These are phyloP conservation scores for Clarireedia paspali DNA, from an alignment of 2,329 filamentous ascomycete species.

Conservation along the genomic window DNA sequence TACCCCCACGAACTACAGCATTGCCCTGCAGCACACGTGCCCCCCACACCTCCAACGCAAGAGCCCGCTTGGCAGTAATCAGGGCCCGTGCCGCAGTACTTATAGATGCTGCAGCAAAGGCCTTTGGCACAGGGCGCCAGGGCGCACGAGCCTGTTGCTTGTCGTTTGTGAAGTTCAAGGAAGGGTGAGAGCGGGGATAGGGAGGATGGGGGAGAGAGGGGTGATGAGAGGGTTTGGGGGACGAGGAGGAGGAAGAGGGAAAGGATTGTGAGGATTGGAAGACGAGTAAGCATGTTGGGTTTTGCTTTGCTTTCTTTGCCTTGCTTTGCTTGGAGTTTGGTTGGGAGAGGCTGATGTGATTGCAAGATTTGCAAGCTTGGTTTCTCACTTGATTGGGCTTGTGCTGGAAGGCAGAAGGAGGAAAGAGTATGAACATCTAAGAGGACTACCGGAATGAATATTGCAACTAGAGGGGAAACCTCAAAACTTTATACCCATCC, in stretches of 20 bases:
- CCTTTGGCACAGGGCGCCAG: neutral
- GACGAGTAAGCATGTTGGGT: neutral
- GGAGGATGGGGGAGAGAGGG: neutral
- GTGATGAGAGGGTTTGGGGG: neutral
- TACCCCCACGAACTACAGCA: constrained; percentile 14
- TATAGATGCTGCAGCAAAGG: constrained; percentile 1
- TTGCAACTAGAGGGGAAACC: too few relatives aligned
- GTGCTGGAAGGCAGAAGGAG: too few relatives aligned
- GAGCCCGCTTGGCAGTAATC: constrained; percentile 5
- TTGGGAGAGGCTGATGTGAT: neutral
- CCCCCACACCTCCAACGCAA: constrained; percentile 13
- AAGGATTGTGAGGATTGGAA: neutral
- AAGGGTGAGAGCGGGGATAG: neutral
- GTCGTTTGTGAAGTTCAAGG: neutral
- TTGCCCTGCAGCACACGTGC: constrained; percentile 12
- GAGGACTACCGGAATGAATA: too few relatives aligned
- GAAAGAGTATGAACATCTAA: too few relatives aligned
- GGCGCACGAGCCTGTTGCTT: neutral
- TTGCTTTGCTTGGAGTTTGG: neutral
- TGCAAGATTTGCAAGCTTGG: neutral
- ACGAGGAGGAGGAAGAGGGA: neutral
- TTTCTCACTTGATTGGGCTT: too few relatives aligned
- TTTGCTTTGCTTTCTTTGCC: neutral
- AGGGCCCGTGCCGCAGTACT: constrained; percentile 1
- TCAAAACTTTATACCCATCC: too few relatives aligned